Evolutionary conservation across 768 basidiomycete species (phyloP), one percentile per base, ranked within the genome.

Genomic region (Boletellus emodensis): DNA sequence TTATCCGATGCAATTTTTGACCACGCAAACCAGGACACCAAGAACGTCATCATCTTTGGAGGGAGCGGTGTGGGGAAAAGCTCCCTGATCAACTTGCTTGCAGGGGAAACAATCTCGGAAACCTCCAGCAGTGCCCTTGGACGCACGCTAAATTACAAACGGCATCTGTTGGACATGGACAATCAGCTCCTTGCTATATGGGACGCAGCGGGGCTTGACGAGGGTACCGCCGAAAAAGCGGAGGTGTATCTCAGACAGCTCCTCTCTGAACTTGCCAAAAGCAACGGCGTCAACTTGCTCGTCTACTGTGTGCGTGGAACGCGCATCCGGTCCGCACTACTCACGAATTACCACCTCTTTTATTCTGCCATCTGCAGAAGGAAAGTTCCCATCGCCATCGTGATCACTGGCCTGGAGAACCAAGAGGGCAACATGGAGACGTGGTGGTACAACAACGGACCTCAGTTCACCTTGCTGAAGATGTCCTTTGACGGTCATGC

Each of bases 11-110:
- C 37, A 38, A n/a, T 37, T 15, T 32, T 42, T 9, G 32, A 48
- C 53, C 36, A 35, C 49, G 14, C 41, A 17, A 6, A 37, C 13
- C 42, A 64, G 65, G 52, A 52, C 10, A 28, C 14, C 26, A 64
- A 53, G 30, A 77, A 75, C 36, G 40, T 76, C 28, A 50, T 77
- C 15, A 22, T 76, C 30, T 77, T 76, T 46, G 75, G 76, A 15
- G 73, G 75, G 45, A 64, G 66, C 2, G 74, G 76, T 14, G 51
- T 67, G 44, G 70, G 71, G 14, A 77, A 77, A 53, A 77, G 75
- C 51, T 74, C 72, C 12, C 52, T 77, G n/a, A 60, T 77, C 50
- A 77, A 76, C 51, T 63, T 77, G 60, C 51, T 77, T 17, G 62
- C 59, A 3, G 66, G 64, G 10, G 7, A 35, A 6, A 56, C 56